phyloP scores from a whole-genome alignment of 805 yeast species.

The Wickerhamomyces bisporus region DNA sequence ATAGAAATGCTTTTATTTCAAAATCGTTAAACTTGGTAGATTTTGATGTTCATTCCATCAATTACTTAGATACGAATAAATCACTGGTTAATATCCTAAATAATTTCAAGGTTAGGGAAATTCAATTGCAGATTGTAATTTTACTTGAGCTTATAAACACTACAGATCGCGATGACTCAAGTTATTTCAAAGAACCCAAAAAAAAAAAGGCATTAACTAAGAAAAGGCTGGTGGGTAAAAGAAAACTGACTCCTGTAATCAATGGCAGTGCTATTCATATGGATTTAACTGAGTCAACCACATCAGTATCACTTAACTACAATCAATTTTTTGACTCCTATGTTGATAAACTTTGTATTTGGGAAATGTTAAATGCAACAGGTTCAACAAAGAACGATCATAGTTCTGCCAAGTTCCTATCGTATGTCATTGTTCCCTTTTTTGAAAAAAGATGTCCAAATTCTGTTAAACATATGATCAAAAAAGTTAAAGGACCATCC shows the following conservation, averaged over 20 bases:
- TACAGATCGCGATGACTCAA: constrained; percentile 31
- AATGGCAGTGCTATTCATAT: constrained; percentile 42
- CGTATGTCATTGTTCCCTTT: constrained; percentile 49
- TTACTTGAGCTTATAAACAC: constrained; percentile 39
- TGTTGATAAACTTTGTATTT: constrained; percentile 47
- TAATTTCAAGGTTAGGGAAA: constrained; percentile 48
- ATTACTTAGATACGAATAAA: constrained; percentile 24
- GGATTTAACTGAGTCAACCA: constrained; percentile 4
- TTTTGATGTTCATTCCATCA: constrained; percentile 18
- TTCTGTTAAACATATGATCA: constrained; percentile 39
- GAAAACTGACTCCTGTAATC: constrained; percentile 27
- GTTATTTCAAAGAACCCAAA: constrained; percentile 24
- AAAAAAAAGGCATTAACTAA: constrained; percentile 13
- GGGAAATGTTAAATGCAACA: constrained; percentile 41
- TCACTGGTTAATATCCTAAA: constrained; percentile 27
- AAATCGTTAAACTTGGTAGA: constrained; percentile 22
- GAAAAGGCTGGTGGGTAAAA: constrained; percentile 29
- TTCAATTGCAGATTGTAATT: constrained; percentile 48
- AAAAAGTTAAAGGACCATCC: constrained; percentile 42
- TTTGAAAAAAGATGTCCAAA: constrained; percentile 44
- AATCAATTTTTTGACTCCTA: constrained; percentile 36
- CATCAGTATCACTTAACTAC: constrained; percentile 12
- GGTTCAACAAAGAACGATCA: constrained; percentile 29
- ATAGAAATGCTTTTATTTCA: constrained; percentile 24
- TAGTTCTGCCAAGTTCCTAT: constrained; percentile 42